These are phyloP conservation scores for Solanum phureja DNA, from an alignment of 257 asterid genomes.

Conservation along the genomic window DNA sequence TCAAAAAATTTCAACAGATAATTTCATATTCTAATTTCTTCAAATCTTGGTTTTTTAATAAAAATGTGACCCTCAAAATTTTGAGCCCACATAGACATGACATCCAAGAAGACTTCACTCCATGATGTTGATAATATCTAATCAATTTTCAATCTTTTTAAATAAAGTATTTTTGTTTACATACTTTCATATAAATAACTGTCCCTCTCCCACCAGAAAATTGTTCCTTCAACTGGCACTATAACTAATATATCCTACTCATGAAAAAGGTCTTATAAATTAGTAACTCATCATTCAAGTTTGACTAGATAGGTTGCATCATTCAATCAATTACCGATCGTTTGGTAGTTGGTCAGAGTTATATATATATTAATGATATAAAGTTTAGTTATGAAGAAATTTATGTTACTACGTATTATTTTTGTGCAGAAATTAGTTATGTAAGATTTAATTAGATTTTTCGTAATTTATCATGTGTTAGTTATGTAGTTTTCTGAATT, in stretches of 20 bases:
- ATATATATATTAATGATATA: neutral
- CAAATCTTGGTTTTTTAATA: neutral
- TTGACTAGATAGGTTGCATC: neutral
- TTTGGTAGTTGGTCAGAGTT: neutral
- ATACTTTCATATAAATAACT: neutral
- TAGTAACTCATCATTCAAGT: neutral
- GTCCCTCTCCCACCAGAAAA: neutral
- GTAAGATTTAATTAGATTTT: neutral
- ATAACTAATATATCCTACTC: neutral
- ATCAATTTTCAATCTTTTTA: neutral
- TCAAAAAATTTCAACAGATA: neutral
- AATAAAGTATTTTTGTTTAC: neutral
- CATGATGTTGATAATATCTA: conserved; percentile 4
- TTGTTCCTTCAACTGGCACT: neutral
- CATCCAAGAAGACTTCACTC: conserved; percentile 1
- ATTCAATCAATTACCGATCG: neutral
- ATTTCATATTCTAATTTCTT: neutral
- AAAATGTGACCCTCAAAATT: neutral
- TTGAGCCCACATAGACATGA: conserved; percentile 7
- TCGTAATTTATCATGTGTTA: neutral
- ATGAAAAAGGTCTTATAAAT: neutral
- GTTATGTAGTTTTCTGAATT: neutral
- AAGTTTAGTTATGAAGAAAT: neutral
- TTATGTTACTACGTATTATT: neutral
- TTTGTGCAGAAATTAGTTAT: neutral